These are phyloP conservation scores for Eutrema heterophyllum DNA, from an alignment of 345 rosid genomes.

Conservation along the genomic window DNA sequence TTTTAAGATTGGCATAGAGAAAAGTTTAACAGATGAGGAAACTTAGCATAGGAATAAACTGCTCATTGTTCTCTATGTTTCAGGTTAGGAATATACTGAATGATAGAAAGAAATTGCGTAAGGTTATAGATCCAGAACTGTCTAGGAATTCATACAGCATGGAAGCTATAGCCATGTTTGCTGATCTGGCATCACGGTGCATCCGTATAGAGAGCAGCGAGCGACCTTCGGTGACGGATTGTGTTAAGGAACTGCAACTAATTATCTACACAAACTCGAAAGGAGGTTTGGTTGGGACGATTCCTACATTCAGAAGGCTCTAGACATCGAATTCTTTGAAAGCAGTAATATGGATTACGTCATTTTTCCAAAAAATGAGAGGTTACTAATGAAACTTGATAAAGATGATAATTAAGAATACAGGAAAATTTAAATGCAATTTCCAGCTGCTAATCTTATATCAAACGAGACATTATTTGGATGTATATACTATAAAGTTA, in stretches of 20 bases:
- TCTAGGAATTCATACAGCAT: constrained; percentile 61
- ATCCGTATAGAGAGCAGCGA: constrained; percentile 80
- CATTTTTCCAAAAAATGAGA: constrained; percentile 17
- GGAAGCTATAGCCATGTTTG: constrained; percentile 84
- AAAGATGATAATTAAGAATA: constrained; percentile 5
- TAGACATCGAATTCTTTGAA: constrained; percentile 26
- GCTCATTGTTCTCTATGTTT: constrained; percentile 20
- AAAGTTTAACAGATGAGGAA: neutral
- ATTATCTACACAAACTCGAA: constrained; percentile 64
- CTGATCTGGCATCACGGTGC: constrained; percentile 90
- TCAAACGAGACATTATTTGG: constrained; percentile 11
- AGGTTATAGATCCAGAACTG: constrained; percentile 81
- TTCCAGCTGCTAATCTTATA: constrained; percentile 17
- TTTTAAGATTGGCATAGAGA: neutral
- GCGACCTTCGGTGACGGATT: constrained; percentile 80
- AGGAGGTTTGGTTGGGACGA: constrained; percentile 54
- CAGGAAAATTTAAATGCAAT: neutral
- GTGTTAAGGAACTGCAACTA: constrained; percentile 76
- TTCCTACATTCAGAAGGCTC: constrained; percentile 52
- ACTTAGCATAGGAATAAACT: constrained; percentile 6
- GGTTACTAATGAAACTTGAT: constrained; percentile 5
- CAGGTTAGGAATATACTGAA: constrained; percentile 83
- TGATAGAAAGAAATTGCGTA: constrained; percentile 71
- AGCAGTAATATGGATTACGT: constrained; percentile 13
- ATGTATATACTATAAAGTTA: constrained; percentile 17